Base-by-base conservation (phyloP, 2,329 filamentous ascomycete genomes). In the Tolypocladium cylindrosporum region DNA sequence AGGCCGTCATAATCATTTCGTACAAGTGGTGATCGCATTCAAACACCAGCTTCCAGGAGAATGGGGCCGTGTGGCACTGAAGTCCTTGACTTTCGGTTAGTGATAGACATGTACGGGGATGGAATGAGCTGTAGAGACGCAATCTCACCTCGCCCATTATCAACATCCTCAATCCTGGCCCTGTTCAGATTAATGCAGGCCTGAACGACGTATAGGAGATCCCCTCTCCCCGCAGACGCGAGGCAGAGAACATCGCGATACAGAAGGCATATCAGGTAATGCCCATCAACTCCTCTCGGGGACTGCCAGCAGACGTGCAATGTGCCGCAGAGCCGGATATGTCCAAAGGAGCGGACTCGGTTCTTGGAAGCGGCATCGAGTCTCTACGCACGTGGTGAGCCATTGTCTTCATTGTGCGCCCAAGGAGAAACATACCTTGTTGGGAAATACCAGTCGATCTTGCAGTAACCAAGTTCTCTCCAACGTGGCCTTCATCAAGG, bases 41-140 rank as follows among this genome's bases (percentile, higher is more conserved):
- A 66, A 97, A 97, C 3, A 90, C 79, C 13, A 97, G 67, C 69
- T 97, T 99, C 93, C 92, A 97, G 1, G 91, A 94, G 70, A 90
- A 90, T 0, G 89, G 86, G 1, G 90, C 89, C 3, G 89, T 90
- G 62, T 94, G 87, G 66, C 91, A 97, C 77, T 93, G 91, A 9
- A 97, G 70, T 0, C 91, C 91, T 96, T 60, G 16, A 36, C 16
- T 19, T 8, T 24, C 14, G 11, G 14, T 58, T 21, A 58, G 54
- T 10, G 13, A 27, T 6, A 6, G 27, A 3, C 9, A 2, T 34
- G 9, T 34, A 8, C 11, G 10, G 21, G 8, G 16, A n/a, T 19
- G 16, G 48, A 8, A n/a, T 11, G 27, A 48, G 43, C 21, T 1
- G 11, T n/a, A 45, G 10, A 7, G 42, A 2, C 21, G 14, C 13